Evolutionary conservation across 2,329 filamentous ascomycete species (phyloP).

Genomic region (Bimuria novae-zelandiae): DNA sequence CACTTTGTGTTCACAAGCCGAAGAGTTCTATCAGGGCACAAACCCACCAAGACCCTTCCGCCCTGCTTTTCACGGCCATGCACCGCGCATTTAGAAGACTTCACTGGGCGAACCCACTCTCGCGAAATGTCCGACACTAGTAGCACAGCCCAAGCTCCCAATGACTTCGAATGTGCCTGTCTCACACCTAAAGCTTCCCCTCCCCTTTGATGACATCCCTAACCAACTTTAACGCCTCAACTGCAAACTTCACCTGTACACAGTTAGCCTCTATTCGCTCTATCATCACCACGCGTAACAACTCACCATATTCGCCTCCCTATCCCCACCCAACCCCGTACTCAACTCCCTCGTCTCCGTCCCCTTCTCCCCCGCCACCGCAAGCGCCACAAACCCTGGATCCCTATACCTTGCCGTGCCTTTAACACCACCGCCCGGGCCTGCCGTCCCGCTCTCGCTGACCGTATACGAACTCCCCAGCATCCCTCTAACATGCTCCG

Average conservation of each 20-base stretch:
- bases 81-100: too few species aligned
- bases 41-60: too few species aligned
- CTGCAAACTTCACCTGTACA: constrained; percentile 54
- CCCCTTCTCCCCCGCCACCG: constrained; percentile 58
- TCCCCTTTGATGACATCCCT: constrained; percentile 59
- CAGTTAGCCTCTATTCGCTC: not conserved
- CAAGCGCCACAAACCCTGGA: too few species aligned
- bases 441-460: constrained; percentile 61
- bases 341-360: constrained; percentile 59
- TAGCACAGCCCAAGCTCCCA: not conserved
- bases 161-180: not conserved
- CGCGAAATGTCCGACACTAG: too few species aligned
- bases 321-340: constrained; percentile 58
- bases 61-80: too few species aligned
- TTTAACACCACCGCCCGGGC: not conserved
- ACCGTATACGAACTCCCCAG: constrained; percentile 62
- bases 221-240: constrained; percentile 60
- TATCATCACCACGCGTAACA: not conserved
- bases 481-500: constrained; percentile 60
- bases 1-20: too few species aligned
- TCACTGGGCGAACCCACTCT: too few species aligned
- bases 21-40: too few species aligned
- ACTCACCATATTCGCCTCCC: constrained; percentile 65
- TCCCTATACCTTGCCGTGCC: constrained; percentile 50
- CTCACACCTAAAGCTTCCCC: constrained; percentile 40